Conservation (phyloP, 1,139 yeast species). For the Pichia sp. region DNA sequence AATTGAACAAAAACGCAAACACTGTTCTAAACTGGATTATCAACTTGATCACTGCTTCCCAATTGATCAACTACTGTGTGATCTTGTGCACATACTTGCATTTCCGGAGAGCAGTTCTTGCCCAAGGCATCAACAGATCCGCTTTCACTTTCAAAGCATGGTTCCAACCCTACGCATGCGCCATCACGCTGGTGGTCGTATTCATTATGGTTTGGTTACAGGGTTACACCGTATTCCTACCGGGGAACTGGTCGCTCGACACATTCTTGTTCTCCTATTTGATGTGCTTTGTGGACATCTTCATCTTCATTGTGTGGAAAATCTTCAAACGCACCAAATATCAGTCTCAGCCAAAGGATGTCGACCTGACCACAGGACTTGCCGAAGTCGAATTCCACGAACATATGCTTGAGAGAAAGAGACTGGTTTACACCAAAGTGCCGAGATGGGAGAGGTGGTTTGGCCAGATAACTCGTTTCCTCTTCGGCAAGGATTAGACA, state of each 20-base stretch:
- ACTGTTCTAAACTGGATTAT: conserved; percentile 73
- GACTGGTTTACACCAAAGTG: conserved; percentile 10
- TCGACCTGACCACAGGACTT: conserved; percentile 53
- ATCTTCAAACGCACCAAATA: conserved; percentile 47
- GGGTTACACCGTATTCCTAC: conserved; percentile 64
- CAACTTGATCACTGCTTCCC: conserved; percentile 74
- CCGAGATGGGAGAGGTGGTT: conserved; percentile 9
- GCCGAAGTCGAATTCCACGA: conserved; percentile 58
- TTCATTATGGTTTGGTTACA: conserved; percentile 58
- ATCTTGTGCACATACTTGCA: conserved; percentile 59
- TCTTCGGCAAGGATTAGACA: conserved; percentile 18
- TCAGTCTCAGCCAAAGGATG: conserved; percentile 40
- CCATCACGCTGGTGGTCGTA: conserved; percentile 39
- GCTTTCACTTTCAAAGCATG: conserved; percentile 52
- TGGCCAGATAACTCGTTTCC: conserved; percentile 8
- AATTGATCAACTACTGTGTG: conserved; percentile 64
- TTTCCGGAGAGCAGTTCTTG: conserved; percentile 59
- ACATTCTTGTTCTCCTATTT: conserved; percentile 64
- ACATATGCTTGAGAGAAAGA: conserved; percentile 16
- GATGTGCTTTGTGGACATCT: conserved; percentile 61
- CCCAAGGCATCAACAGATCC: conserved; percentile 53
- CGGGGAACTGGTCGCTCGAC: conserved; percentile 63
- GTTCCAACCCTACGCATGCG: conserved; percentile 55
- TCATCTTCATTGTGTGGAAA: conserved; percentile 55
- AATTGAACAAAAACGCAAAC: conserved; percentile 54